Percentiles rank a stretch among this genome's conserved stretches.
Conservation (phyloP, 2,329 filamentous ascomycete species). For the Pseudocercospora macadamiae region DNA sequence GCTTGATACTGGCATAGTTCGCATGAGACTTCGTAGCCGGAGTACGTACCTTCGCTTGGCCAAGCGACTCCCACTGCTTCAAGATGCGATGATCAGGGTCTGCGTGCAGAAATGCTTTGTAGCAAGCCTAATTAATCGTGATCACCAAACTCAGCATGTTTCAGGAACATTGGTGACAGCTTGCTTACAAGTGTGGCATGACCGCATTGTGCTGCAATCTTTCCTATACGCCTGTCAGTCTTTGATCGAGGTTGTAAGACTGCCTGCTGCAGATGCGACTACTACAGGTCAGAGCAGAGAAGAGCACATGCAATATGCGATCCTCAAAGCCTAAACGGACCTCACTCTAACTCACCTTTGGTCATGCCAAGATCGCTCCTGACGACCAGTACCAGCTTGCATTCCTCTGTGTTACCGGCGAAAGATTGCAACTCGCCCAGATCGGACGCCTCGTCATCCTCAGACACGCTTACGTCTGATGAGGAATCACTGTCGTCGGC, state of each 20-base stretch:
- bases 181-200: slow-evolving; percentile 61
- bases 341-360: slow-evolving; percentile 66
- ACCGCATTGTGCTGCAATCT: slow-evolving; percentile 93
- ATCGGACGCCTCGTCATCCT: slow-evolving; percentile 42
- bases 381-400: slow-evolving; percentile 91
- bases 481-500: slow-evolving; percentile 41
- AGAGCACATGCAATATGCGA: background rate
- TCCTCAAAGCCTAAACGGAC: background rate
- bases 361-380: slow-evolving; percentile 96
- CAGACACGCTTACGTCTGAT: slow-evolving; percentile 39
- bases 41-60: slow-evolving; percentile 43
- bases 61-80: slow-evolving; percentile 79
- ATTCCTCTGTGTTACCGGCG: slow-evolving; percentile 69
- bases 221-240: slow-evolving; percentile 61
- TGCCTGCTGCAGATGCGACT: background rate
- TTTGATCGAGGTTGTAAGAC: background rate
- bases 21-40: slow-evolving; percentile 79
- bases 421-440: slow-evolving; percentile 53
- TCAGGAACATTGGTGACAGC: background rate
- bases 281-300: background rate
- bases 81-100: slow-evolving; percentile 65
- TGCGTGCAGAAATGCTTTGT: slow-evolving; percentile 73
- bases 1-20: slow-evolving; percentile 30
- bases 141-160: slow-evolving; percentile 66
- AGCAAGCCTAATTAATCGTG: slow-evolving; percentile 91